phyloP scores from a whole-genome alignment of 163 green algal species.

The Prototheca wickerhamii region DNA sequence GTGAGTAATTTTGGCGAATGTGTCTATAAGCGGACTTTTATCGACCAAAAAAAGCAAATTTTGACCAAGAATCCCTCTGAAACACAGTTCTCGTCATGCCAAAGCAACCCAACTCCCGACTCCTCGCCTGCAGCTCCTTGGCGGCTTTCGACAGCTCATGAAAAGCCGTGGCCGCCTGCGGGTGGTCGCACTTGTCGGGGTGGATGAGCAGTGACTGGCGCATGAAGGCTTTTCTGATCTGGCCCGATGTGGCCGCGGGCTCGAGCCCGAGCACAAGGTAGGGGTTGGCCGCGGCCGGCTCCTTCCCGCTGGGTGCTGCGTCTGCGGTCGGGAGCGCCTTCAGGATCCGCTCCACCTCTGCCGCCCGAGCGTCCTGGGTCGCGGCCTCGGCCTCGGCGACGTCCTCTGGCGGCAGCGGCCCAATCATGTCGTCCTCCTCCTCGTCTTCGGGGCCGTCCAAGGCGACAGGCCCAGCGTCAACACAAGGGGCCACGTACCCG shows the following conservation, averaged over 20 bases:
- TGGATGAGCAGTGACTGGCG: slow-evolving; percentile 76
- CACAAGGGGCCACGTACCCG: slow-evolving; percentile 46
- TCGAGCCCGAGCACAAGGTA: slow-evolving; percentile 63
- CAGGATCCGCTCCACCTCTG: slow-evolving; percentile 52
- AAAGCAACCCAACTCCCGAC: background rate
- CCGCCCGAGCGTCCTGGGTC: slow-evolving; percentile 18
- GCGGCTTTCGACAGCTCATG: slow-evolving; percentile 61
- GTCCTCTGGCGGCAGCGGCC: slow-evolving; percentile 60
- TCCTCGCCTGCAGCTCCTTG: slow-evolving; percentile 44
- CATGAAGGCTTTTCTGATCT: slow-evolving; percentile 78
- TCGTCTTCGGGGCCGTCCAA: background rate
- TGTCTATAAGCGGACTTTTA: no score
- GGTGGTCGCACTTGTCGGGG: slow-evolving; percentile 79
- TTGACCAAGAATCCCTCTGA: background rate
- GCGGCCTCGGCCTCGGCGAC: slow-evolving; percentile 41
- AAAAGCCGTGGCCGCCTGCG: slow-evolving; percentile 59
- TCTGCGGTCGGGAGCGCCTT: background rate
- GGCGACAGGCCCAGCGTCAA: background rate
- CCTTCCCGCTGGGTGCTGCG: background rate
- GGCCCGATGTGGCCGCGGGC: slow-evolving; percentile 7
- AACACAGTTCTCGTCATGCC: background rate
- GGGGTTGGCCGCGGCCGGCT: slow-evolving; percentile 39
- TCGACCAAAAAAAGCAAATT: no score
- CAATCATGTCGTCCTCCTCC: slow-evolving; percentile 35
- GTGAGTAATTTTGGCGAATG: background rate